These are phyloP conservation scores for Blastocystis sp. DNA, from an alignment of 352 stramenopile genomes.

Conservation along the genomic window DNA sequence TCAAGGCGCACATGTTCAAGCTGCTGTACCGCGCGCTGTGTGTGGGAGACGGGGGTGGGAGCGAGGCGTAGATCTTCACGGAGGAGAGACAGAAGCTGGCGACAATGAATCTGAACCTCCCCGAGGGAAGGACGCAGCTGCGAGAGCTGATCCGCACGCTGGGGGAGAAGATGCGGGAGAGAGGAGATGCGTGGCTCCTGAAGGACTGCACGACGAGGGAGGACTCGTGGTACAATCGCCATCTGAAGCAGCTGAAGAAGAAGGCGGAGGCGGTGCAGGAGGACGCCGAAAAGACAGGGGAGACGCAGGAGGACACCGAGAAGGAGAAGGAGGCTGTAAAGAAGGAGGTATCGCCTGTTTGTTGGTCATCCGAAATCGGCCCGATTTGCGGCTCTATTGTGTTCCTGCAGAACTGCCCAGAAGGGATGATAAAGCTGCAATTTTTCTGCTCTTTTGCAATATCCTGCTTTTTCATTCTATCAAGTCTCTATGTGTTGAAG, in stretches of 20 bases:
- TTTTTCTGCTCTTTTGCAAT: conserved; percentile 17
- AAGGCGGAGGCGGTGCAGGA: too few relatives aligned
- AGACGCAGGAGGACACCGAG: not conserved
- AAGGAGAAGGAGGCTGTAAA: conserved; percentile 15
- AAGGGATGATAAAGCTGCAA: not conserved
- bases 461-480: not conserved
- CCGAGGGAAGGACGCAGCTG: conserved; percentile 1
- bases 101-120: conserved; percentile 12
- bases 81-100: conserved; percentile 24
- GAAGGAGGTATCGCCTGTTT: not conserved
- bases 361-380: not conserved
- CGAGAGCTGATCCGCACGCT: conserved; percentile 7
- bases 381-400: not conserved
- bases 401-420: not conserved
- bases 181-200: conserved; percentile 38
- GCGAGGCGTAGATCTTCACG: conserved; percentile 20
- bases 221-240: conserved; percentile 62
- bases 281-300: too few relatives aligned
- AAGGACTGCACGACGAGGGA: conserved; percentile 35
- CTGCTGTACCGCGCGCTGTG: conserved; percentile 44
- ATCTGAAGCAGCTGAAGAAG: conserved; percentile 4
- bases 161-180: conserved; percentile 32
- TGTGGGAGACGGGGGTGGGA: not conserved
- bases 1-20: conserved; percentile 63
- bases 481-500: not conserved